Percentiles rank a stretch among this genome's conserved stretches.
Conservation (phyloP, 2,329 filamentous ascomycete genomes). For the Huntiella moniliformis region DNA sequence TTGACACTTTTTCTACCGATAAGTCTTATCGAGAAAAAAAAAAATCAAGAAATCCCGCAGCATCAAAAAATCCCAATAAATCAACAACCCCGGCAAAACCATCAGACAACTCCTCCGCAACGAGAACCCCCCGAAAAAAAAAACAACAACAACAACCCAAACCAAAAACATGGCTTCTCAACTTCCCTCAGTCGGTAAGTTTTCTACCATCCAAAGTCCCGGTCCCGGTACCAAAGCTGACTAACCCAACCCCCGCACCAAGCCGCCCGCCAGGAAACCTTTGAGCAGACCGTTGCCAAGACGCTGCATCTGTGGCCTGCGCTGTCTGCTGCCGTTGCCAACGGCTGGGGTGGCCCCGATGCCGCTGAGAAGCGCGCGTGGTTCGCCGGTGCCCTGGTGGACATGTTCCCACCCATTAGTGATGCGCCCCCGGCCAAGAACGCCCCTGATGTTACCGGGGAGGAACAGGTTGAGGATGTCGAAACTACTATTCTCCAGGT, state of each 20-base stretch:
- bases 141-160: neutral
- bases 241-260: constrained; percentile 15
- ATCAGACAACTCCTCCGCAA: no score
- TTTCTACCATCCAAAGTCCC: neutral
- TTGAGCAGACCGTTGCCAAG: constrained; percentile 78
- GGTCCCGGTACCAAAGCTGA: neutral
- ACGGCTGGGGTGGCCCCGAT: constrained; percentile 73
- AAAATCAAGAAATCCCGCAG: no score
- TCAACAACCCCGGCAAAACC: no score
- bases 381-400: constrained; percentile 75
- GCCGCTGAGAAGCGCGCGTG: constrained; percentile 82
- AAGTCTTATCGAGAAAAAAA: no score
- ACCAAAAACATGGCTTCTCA: constrained; percentile 1
- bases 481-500: constrained; percentile 74
- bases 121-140: no score
- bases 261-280: constrained; percentile 42
- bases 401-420: constrained; percentile 56
- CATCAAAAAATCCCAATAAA: no score
- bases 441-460: constrained; percentile 14
- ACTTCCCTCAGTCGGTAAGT: constrained; percentile 4
- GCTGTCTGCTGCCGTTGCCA: constrained; percentile 69
- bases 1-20: no score
- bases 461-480: constrained; percentile 50
- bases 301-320: constrained; percentile 75
- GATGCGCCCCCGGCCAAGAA: constrained; percentile 17